These are phyloP conservation scores for Heliosperma pusillum DNA, from an alignment of 148 eudicot genomes.

Conservation along the genomic window DNA sequence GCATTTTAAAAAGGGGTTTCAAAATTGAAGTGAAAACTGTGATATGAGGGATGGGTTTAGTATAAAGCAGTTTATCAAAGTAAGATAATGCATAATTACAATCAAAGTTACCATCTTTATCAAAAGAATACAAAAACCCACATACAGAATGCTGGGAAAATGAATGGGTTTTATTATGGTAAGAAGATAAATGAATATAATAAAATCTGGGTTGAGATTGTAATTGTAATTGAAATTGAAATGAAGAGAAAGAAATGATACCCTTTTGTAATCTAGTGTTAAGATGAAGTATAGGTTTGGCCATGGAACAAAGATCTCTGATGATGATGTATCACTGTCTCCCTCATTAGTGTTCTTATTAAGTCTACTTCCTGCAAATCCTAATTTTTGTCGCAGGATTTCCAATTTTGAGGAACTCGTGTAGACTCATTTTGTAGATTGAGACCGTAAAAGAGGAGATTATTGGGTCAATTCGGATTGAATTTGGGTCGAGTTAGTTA, in stretches of 20 bases:
- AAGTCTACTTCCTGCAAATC: background rate
- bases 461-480: background rate
- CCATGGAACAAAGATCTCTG: slow-evolving; percentile 1
- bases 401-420: background rate
- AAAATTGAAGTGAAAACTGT: slow-evolving; percentile 12
- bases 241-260: background rate
- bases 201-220: background rate
- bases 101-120: slow-evolving; percentile 6
- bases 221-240: background rate
- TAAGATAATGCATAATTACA: background rate
- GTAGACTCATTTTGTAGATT: too few species aligned
- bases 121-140: background rate
- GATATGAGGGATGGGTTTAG: slow-evolving; percentile 13
- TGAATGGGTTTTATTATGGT: background rate
- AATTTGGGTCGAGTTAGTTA: background rate
- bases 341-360: too few species aligned
- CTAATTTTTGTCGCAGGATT: background rate
- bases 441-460: too few species aligned
- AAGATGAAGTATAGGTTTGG: background rate
- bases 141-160: background rate
- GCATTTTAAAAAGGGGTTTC: background rate
- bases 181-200: background rate
- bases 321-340: background rate
- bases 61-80: background rate
- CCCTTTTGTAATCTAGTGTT: background rate